Evolutionary conservation across 2,329 filamentous ascomycete genomes (phyloP).

Genomic region (Trichoderma sp.): DNA sequence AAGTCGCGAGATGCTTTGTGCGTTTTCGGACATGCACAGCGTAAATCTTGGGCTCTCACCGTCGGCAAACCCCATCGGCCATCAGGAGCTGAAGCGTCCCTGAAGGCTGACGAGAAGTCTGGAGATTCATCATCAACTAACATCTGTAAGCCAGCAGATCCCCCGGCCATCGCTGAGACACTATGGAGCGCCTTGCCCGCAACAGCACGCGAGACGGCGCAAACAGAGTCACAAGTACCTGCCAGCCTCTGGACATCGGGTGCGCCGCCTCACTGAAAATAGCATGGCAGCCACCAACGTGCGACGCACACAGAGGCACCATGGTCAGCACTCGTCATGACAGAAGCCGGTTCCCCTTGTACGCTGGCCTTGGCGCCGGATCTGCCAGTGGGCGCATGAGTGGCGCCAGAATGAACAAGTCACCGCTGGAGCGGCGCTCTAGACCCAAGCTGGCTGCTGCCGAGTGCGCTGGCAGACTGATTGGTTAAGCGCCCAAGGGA

Average conservation of each 20-base stretch:
- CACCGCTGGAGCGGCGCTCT: constrained; percentile 27
- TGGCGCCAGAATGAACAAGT: constrained; percentile 26
- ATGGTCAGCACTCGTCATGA: constrained; percentile 10
- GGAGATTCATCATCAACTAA: constrained; percentile 11
- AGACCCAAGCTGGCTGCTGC: constrained; percentile 24
- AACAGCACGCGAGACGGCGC: constrained; percentile 17
- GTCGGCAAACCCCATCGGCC: constrained; percentile 26
- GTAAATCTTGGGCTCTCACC: constrained; percentile 23
- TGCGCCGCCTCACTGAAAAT: constrained; percentile 27
- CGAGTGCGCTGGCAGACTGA: constrained; percentile 27
- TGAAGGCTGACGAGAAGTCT: not conserved
- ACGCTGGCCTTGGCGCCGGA: constrained; percentile 18
- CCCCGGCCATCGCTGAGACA: constrained; percentile 22
- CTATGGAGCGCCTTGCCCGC: constrained; percentile 7
- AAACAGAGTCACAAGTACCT: not conserved
- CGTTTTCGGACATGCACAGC: constrained; percentile 22
- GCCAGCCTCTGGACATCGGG: constrained; percentile 18
- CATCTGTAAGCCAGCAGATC: constrained; percentile 12
- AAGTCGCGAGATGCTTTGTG: constrained; percentile 5
- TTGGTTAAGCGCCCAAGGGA: constrained; percentile 25
- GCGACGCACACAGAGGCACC: not conserved
- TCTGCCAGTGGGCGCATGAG: constrained; percentile 21
- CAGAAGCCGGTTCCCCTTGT: constrained; percentile 20
- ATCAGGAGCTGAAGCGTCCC: constrained; percentile 7
- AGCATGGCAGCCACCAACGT: constrained; percentile 2